Base-by-base conservation (phyloP, 2,329 filamentous ascomycete species). In the Dactylella cylindrospora region DNA sequence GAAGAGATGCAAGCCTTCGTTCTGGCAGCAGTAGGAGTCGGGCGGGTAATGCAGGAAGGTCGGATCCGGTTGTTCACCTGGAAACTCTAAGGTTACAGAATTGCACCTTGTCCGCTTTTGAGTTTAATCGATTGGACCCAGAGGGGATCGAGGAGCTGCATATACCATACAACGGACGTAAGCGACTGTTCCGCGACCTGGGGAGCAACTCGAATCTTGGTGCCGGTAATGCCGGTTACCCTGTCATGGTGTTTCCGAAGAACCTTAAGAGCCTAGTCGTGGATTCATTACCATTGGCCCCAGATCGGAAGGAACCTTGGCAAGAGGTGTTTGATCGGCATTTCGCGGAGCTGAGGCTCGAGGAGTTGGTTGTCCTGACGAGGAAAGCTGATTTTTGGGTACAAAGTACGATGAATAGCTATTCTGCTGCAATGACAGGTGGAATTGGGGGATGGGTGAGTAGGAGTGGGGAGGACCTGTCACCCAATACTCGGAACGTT, bases 121-220 rank as follows among this genome's bases (percentile, higher is more conserved):
- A 62, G 19, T 50, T 54, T 13, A 62, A 62, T 15, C 41, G 49
- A n/a, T 32, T 62, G 3, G 49, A 26, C 22, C 57, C 57, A 2
- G 23, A 32, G 23, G 31, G 36, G 2, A 43, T 52, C 29, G 33
- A 50, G 23, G 17, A 35, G 13, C 13, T 62, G 5, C 49, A 54
- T 15, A 54, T 62, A 3, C 57, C 57, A 3, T 62, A 44, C n/a
- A 62, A 62, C 23, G 57, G 57, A n/a, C 57, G 57, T 9, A 62
- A 62, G 29, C 45, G 45, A 13, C 31, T 62, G 1, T 62, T 62
- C n/a, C 31, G 45, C 12, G 49, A 54, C 8, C 19, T 62, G 10
- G 31, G 38, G 5, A 38, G 17, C 20, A 13, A 8, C 3, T 36
- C 32, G 1, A 43, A 17, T 17, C 7, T 44, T 1, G 40, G 29